A percentile compares a stretch with the other conserved stretches of the same genome.
Conservation (phyloP, 2,329 filamentous ascomycete species). For the Clarireedia homoeocarpa region DNA sequence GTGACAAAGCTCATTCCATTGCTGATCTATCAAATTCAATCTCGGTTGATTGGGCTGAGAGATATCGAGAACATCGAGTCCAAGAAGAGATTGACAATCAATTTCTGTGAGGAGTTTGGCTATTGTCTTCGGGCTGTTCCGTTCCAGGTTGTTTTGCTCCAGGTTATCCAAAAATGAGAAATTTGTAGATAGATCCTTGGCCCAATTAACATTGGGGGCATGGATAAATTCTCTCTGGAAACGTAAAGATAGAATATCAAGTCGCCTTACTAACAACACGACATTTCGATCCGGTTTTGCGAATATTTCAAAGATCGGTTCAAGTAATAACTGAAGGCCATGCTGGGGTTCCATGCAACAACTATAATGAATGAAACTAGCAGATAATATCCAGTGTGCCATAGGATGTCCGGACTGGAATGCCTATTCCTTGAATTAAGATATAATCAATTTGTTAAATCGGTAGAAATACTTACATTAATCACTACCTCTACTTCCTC, state of each 20-base stretch:
- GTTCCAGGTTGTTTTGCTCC: background rate
- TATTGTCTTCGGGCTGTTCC: background rate
- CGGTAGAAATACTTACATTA: too few relatives aligned
- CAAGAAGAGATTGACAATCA: background rate
- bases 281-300: background rate
- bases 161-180: background rate
- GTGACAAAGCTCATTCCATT: background rate
- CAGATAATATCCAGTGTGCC: background rate
- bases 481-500: too few relatives aligned
- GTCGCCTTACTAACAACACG: background rate
- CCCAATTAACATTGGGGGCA: background rate
- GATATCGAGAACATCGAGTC: background rate
- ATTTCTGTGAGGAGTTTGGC: background rate
- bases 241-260: background rate
- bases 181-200: background rate
- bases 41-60: background rate
- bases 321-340: background rate
- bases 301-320: background rate
- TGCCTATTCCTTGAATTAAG: background rate
- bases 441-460: too few relatives aligned
- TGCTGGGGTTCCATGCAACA: background rate
- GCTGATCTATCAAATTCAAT: background rate
- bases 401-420: background rate
- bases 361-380: background rate
- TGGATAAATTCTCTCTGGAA: background rate